Evolutionary conservation across 139 green algal genomes (phyloP), one percentile per base, ranked within the genome.

Genomic region (Volvox reticuliferus): DNA sequence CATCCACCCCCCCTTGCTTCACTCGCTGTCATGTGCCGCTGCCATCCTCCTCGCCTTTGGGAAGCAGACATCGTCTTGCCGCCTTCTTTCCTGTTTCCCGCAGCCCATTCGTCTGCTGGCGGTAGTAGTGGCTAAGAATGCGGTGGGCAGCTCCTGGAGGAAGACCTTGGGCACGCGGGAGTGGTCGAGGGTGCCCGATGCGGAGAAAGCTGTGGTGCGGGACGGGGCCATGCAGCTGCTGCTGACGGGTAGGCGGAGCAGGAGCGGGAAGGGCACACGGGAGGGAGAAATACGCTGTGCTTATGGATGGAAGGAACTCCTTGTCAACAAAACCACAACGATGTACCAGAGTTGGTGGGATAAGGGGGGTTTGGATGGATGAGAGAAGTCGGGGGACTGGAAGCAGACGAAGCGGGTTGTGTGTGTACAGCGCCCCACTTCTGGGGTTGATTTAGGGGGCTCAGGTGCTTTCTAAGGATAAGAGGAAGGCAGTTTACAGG

Each of bases 71-170:
- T n/a, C 44, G 9, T 55, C 44, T 55, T 9, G 44, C 44, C 44
- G 9, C 44, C 44, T 55, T 9, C 5, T 5, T 5, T 55, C 44
- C 44, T 55, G 44, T 9, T 9, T 55, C 44, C 44, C 9, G 73
- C 94, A 98, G 96, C 86, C 95, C n/a, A 92, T 91, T 0, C 94
- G 96, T 3, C 91, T 98, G 76, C 89, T 98, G 87, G 96, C 96
- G 21, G 92, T 94, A 26, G 95, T 98, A 17, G 86, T 98, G 21
- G 96, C 96, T 36, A 98, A 98, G 93, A 98, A 98, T 71, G 90
- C 95, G 17, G 96, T 98, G 28, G 96, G 96, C 80, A 95, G 91
- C 93, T 95, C 87, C 78, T 98, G 96, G 96, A 90, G 95, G 61
- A 98, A 98, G 87, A 97, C 95, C n/a, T 65, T 98, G 37, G 95